A percentile compares a stretch with the other conserved stretches of the same genome.
Evolutionary conservation across 345 rosid species (phyloP).

Genomic region (Eucalyptus microcorys): DNA sequence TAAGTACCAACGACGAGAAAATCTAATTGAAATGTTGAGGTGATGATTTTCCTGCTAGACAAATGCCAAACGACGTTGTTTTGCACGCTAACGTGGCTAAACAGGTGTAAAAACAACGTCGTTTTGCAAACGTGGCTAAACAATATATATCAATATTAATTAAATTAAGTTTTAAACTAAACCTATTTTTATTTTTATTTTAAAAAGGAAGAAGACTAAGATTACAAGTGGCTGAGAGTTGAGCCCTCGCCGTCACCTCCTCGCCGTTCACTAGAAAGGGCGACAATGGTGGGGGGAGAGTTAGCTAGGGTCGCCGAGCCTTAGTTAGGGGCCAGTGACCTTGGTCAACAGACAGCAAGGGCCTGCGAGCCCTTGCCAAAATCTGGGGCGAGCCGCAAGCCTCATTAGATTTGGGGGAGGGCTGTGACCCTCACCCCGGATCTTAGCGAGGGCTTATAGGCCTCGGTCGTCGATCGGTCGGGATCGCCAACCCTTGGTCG

Average conservation of each 20-base stretch:
- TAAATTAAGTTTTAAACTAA: too few relatives aligned
- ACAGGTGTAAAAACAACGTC: accelerated
- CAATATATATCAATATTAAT: too few relatives aligned
- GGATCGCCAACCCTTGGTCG: accelerated
- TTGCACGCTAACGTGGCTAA: accelerated
- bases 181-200: too few relatives aligned
- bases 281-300: accelerated
- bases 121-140: accelerated
- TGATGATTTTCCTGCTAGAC: accelerated
- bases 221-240: accelerated
- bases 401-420: accelerated
- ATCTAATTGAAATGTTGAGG: too few relatives aligned
- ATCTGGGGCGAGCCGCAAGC: accelerated
- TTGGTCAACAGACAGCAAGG: accelerated
- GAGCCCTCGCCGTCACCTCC: accelerated
- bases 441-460: too few relatives aligned
- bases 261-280: accelerated
- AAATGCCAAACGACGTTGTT: accelerated
- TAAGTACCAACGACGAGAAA: accelerated
- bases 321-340: accelerated
- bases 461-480: accelerated
- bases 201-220: too few relatives aligned
- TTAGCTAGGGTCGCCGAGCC: accelerated
- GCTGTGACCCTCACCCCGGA: accelerated
- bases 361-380: accelerated